Conservation (phyloP, 2,329 filamentous ascomycete genomes). For the Aspergillus vadensis region DNA sequence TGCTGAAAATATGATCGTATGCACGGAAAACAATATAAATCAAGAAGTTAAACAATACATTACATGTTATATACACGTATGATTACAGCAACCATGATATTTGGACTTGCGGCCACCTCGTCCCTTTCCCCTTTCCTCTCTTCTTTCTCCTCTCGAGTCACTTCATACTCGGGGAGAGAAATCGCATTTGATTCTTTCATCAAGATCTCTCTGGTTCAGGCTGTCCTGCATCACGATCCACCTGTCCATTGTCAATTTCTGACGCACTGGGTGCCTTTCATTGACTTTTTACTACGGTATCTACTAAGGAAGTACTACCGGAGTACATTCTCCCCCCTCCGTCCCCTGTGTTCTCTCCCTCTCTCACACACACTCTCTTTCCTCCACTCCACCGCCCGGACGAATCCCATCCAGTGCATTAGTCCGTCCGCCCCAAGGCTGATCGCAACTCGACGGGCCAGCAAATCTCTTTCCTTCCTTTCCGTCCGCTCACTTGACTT, state of each 20-base stretch:
- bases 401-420: conserved; percentile 18
- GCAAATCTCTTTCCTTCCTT: conserved; percentile 21
- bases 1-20: neutral
- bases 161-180: neutral
- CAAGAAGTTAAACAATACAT: neutral
- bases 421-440: conserved; percentile 18
- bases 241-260: conserved; percentile 2
- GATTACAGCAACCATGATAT: neutral
- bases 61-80: neutral
- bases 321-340: neutral
- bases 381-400: conserved; percentile 15
- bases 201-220: neutral
- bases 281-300: neutral
- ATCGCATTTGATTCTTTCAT: neutral
- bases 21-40: too few species aligned
- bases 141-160: neutral
- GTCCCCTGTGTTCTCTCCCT: neutral
- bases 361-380: neutral
- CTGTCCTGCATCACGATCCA: neutral
- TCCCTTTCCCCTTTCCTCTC: neutral
- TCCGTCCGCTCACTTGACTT: conserved; percentile 1
- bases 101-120: neutral
- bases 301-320: neutral
- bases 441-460: conserved; percentile 18
- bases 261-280: neutral